Conservation (phyloP, 2,329 filamentous ascomycete species). For the Colletotrichum camelliae region DNA sequence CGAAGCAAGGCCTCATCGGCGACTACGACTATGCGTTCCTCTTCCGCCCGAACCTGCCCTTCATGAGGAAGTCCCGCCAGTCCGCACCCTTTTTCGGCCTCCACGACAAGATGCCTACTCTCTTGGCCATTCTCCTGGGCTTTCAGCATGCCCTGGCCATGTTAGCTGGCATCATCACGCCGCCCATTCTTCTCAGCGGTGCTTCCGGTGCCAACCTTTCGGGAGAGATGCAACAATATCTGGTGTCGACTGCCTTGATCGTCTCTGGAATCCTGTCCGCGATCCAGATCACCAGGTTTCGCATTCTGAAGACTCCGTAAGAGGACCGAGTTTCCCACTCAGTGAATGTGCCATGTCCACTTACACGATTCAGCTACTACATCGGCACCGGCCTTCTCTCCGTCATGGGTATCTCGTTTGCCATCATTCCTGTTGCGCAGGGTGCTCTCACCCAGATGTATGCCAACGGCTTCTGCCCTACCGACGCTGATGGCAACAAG, state of each 20-base stretch:
- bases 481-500: conserved; percentile 64
- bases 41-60: conserved; percentile 82
- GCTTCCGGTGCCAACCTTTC: conserved; percentile 68
- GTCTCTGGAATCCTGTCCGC: conserved; percentile 77
- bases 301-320: conserved; percentile 69
- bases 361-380: conserved; percentile 61
- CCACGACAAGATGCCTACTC: conserved; percentile 76
- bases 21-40: conserved; percentile 91
- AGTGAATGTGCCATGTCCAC: neutral
- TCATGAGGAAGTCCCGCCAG: conserved; percentile 67
- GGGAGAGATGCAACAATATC: conserved; percentile 70
- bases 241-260: conserved; percentile 80
- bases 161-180: conserved; percentile 77
- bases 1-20: conserved; percentile 77
- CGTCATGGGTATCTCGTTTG: conserved; percentile 80
- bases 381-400: conserved; percentile 81
- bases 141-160: conserved; percentile 83
- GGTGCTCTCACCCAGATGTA: conserved; percentile 82
- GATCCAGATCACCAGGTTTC: conserved; percentile 80
- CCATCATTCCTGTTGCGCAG: conserved; percentile 75
- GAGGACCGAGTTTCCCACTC: conserved; percentile 23
- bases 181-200: conserved; percentile 74
- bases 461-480: conserved; percentile 69
- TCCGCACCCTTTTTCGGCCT: conserved; percentile 86
- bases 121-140: conserved; percentile 76